Evolutionary conservation across 2,329 filamentous ascomycete genomes (phyloP), one percentile per base, ranked within the genome.

Genomic region (Hymenoscyphus salicellus): DNA sequence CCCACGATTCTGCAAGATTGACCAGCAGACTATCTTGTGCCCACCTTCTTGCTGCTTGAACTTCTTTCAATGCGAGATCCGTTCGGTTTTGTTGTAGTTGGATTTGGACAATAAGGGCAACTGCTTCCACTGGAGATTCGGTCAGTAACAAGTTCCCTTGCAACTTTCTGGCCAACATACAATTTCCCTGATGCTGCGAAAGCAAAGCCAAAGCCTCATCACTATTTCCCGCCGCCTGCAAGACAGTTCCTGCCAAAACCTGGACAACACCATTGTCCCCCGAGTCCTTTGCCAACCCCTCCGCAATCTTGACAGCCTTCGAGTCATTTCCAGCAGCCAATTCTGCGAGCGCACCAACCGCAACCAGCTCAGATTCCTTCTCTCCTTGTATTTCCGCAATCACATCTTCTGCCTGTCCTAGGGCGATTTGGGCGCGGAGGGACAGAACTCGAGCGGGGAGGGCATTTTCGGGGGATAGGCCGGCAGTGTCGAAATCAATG

Each of bases 1-100:
- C 91, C 95, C 94, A 99, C 7, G 92, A 92, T 80, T 99, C 95
- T 7, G 93, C 93, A 70, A 99, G 80, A 78, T 99, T 98, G 69
- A 98, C 92, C 59, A 98, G 82, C 46, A 98, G 81, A 71, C 90
- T 96, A 76, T 98, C 95, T 79, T 99, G 94, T 7, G 94, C 95
- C 91, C 94, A 98, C 78, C 92, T 86, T 76, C 93, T 87, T 41
- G 95, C 95, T 41, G 90, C 87, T 60, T 88, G 82, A 43, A 96
- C 93, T 79, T 97, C 94, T 79, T 97, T 97, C 14, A 93, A 73
- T 1, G 95, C 95, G 58, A 97, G 86, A 77, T 98, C 94, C 73
- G 89, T 89, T 71, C 94, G 87, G 82, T 97, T 97, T 76, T 97
- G 92, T 72, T 91, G 85, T 10, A 98, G 87, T 75, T 97, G 89